phyloP scores from a whole-genome alignment of 345 rosid genomes.

The Eutrema japonicum region DNA sequence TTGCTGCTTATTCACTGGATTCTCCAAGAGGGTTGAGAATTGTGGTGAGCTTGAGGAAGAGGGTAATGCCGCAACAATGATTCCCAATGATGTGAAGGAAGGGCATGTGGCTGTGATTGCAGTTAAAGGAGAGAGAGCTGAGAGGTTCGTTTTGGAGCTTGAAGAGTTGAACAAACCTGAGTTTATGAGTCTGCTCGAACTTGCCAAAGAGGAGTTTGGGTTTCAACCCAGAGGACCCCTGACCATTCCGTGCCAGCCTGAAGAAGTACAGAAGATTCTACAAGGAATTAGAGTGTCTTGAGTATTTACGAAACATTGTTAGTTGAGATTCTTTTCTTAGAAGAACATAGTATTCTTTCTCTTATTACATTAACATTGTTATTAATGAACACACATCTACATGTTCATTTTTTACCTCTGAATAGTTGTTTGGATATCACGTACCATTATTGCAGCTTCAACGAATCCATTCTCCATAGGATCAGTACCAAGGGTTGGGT shows the following conservation, averaged over 20 bases:
- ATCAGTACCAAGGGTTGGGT: too few relatives aligned
- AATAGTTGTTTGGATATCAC: slow-evolving; percentile 48
- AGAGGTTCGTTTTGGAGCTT: slow-evolving; percentile 61
- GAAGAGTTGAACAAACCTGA: slow-evolving; percentile 49
- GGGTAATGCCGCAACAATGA: slow-evolving; percentile 31
- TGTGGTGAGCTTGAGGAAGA: slow-evolving; percentile 36
- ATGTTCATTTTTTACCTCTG: too few relatives aligned
- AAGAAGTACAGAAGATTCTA: slow-evolving; percentile 54
- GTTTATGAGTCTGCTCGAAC: slow-evolving; percentile 54
- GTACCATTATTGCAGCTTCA: slow-evolving; percentile 62
- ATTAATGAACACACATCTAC: neutral
- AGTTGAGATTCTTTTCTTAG: slow-evolving; percentile 23
- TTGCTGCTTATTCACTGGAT: slow-evolving; percentile 31
- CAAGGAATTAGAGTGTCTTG: slow-evolving; percentile 34
- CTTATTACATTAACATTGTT: slow-evolving; percentile 1
- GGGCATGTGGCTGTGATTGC: slow-evolving; percentile 60
- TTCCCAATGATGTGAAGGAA: slow-evolving; percentile 46
- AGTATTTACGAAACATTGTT: slow-evolving; percentile 2
- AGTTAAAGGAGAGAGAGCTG: slow-evolving; percentile 49
- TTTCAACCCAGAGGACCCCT: slow-evolving; percentile 53
- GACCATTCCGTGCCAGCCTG: slow-evolving; percentile 61
- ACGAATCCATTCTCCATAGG: slow-evolving; percentile 67
- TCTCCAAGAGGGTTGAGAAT: slow-evolving; percentile 37
- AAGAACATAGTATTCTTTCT: slow-evolving; percentile 12
- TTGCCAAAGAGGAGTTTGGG: slow-evolving; percentile 61